These are phyloP conservation scores for Harrya chromipes DNA, from an alignment of 768 basidiomycete genomes.

Conservation along the genomic window DNA sequence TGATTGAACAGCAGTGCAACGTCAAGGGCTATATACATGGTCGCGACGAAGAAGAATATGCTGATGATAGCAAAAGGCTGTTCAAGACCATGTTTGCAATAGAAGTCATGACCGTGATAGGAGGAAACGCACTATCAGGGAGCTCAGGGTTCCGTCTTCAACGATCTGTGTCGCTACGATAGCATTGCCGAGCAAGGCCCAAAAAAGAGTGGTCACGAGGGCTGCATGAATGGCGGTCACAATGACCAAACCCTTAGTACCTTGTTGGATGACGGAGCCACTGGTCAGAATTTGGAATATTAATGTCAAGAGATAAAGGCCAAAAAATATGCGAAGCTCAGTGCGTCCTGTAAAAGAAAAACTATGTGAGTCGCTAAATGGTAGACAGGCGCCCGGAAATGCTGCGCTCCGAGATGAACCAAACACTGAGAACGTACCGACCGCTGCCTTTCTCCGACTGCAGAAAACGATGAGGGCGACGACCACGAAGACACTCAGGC, in stretches of 20 bases:
- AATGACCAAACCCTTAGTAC: constrained; percentile 62
- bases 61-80: constrained; percentile 65
- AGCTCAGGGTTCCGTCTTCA: constrained; percentile 81
- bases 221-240: constrained; percentile 81
- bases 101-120: background rate
- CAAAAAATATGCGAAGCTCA: constrained; percentile 67
- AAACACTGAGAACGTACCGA: constrained; percentile 53
- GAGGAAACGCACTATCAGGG: constrained; percentile 52
- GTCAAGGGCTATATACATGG: constrained; percentile 85
- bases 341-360: constrained; percentile 48
- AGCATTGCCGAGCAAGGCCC: constrained; percentile 73
- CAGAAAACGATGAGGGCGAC: constrained; percentile 54
- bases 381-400: background rate
- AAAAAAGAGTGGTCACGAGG: constrained; percentile 72
- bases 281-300: constrained; percentile 80
- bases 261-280: constrained; percentile 77
- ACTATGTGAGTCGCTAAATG: constrained; percentile 1
- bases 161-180: constrained; percentile 86
- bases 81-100: background rate
- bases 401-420: background rate
- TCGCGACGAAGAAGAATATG: constrained; percentile 61
- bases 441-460: constrained; percentile 77
- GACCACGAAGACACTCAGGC: constrained; percentile 64
- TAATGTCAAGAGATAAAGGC: constrained; percentile 66
- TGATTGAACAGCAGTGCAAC: constrained; percentile 64